Percentiles rank a stretch among this genome's conserved stretches.
phyloP scores from a whole-genome alignment of 495 filamentous ascomycete species.

The Chlorociboria aeruginascens region DNA sequence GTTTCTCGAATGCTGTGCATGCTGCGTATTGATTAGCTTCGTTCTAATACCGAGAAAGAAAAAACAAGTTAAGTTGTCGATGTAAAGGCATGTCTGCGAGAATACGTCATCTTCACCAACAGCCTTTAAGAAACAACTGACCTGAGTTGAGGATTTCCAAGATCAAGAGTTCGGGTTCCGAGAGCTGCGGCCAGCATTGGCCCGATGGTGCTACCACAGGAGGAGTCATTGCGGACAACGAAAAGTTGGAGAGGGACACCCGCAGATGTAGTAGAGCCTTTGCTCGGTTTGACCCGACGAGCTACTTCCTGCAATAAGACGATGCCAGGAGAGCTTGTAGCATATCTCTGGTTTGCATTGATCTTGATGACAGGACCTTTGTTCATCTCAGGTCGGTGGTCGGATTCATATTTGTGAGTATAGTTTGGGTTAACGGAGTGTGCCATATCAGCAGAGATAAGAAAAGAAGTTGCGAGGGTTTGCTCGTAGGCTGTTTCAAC shows the following conservation, averaged over 20 bases:
- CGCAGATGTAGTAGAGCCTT: slow-evolving; percentile 22
- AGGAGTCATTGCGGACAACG: slow-evolving; percentile 89
- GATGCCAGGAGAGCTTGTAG: slow-evolving; percentile 91
- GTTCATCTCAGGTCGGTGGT: slow-evolving; percentile 91
- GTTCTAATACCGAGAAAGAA: no score
- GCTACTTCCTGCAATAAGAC: slow-evolving; percentile 84
- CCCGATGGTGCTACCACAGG: slow-evolving; percentile 92
- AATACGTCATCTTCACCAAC: no score
- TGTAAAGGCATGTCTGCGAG: no score
- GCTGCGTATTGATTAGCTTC: slow-evolving; percentile 21
- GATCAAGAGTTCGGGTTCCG: slow-evolving; percentile 76
- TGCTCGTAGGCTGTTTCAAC: slow-evolving; percentile 82
- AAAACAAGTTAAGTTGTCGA: no score
- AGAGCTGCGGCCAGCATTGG: slow-evolving; percentile 83
- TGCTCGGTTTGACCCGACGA: slow-evolving; percentile 36
- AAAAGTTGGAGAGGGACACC: slow-evolving; percentile 86
- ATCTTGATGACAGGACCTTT: slow-evolving; percentile 92
- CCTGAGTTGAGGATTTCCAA: slow-evolving; percentile 82
- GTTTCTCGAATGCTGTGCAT: slow-evolving; percentile 98
- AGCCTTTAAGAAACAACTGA: no score
- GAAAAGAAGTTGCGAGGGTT: slow-evolving; percentile 81
- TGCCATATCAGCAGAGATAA: slow-evolving; percentile 95
- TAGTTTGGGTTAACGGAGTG: slow-evolving; percentile 95
- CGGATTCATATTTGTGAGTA: slow-evolving; percentile 74
- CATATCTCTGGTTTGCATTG: slow-evolving; percentile 94